A percentile compares a stretch with the other conserved stretches of the same genome.
Conservation (phyloP, 345 rosid species). For the Trapa bicornis region DNA sequence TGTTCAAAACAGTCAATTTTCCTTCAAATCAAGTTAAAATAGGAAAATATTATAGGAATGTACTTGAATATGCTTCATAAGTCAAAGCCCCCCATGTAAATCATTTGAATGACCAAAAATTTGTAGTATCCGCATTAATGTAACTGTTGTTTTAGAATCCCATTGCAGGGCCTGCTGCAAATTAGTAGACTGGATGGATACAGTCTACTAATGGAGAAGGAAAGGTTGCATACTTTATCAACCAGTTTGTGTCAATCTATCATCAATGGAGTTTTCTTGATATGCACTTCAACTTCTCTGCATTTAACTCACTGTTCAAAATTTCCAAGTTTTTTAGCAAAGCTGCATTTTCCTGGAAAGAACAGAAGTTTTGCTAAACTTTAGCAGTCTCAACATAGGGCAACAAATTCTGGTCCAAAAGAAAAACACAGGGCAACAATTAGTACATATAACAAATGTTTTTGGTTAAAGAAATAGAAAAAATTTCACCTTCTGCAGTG, state of each 20-base stretch:
- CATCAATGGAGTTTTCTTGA: background rate
- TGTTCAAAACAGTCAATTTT: too few relatives aligned
- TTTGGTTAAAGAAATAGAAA: background rate
- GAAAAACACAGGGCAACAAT: too few relatives aligned
- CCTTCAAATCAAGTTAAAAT: too few relatives aligned
- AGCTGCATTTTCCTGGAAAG: slow-evolving; percentile 41
- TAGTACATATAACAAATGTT: background rate
- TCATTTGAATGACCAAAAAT: too few relatives aligned
- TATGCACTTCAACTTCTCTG: slow-evolving; percentile 34
- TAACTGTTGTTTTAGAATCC: background rate
- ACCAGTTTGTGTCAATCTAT: background rate
- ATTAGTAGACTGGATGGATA: background rate
- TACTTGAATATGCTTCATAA: too few relatives aligned
- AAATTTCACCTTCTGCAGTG: slow-evolving; percentile 40
- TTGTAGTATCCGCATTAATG: too few relatives aligned
- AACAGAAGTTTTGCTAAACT: background rate
- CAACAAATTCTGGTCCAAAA: background rate
- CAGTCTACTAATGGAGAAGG: background rate
- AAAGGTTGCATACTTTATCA: background rate
- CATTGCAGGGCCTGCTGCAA: background rate
- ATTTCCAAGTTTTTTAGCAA: slow-evolving; percentile 33
- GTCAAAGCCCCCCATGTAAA: too few relatives aligned
- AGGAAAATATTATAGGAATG: too few relatives aligned
- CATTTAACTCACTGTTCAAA: slow-evolving; percentile 35
- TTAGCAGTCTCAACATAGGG: background rate